These are phyloP conservation scores for Chaetomium olivaceum DNA, from an alignment of 2,329 filamentous ascomycete genomes.

Conservation along the genomic window DNA sequence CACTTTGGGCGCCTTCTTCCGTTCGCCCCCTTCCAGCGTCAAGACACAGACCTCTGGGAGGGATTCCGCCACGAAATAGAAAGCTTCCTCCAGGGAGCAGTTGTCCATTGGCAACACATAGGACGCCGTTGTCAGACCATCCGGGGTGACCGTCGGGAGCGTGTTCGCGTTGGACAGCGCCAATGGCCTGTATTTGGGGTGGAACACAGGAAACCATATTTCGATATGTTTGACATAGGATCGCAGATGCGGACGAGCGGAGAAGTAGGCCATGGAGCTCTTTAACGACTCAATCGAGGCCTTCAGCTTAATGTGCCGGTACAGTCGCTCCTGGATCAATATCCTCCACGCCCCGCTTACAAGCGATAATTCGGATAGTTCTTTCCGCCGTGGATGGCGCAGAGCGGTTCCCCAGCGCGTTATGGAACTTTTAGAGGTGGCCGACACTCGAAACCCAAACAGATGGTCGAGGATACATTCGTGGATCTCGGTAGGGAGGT, in stretches of 20 bases:
- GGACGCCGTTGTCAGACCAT: conserved; percentile 57
- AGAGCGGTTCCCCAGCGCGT: conserved; percentile 65
- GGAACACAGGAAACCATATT: conserved; percentile 76
- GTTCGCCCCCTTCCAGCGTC: conserved; percentile 74
- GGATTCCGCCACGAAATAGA: conserved; percentile 59
- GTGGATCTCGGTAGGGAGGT: conserved; percentile 69
- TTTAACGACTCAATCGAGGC: conserved; percentile 64
- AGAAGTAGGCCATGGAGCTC: conserved; percentile 62
- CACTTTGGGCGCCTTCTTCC: conserved; percentile 72
- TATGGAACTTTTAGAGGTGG: conserved; percentile 57
- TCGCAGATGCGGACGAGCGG: conserved; percentile 58
- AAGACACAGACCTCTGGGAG: conserved; percentile 65
- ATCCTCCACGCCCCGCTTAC: conserved; percentile 64
- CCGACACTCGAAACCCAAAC: conserved; percentile 67
- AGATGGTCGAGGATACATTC: conserved; percentile 71
- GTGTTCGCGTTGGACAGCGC: conserved; percentile 47
- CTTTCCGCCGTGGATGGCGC: conserved; percentile 66
- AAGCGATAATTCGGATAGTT: conserved; percentile 65
- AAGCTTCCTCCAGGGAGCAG: conserved; percentile 69
- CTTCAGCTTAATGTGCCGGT: conserved; percentile 74
- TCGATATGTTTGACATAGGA: conserved; percentile 70
- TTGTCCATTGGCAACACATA: conserved; percentile 65
- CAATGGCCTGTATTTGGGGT: conserved; percentile 52
- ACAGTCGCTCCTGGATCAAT: conserved; percentile 70
- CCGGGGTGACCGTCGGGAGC: conserved; percentile 55